Percentiles rank a stretch among this genome's conserved stretches.
Evolutionary conservation across 2,329 filamentous ascomycete species (phyloP).

Genomic region (Scytalidium sp.): DNA sequence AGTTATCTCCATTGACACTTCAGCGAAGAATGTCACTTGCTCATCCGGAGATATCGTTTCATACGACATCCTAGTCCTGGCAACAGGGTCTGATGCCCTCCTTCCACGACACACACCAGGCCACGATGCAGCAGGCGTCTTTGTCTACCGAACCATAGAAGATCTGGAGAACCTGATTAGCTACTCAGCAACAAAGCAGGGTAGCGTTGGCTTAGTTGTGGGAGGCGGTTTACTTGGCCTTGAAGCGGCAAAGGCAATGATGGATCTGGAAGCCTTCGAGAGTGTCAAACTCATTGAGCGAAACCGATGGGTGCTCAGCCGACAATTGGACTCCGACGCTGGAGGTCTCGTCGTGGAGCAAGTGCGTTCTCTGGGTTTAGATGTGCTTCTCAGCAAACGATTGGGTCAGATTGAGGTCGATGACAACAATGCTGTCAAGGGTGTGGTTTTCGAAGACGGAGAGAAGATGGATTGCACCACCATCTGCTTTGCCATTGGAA

Average conservation of each 20-base stretch:
- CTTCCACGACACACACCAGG: conserved; percentile 68
- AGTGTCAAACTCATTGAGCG: conserved; percentile 78
- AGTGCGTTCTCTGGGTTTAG: conserved; percentile 73
- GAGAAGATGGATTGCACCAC: conserved; percentile 74
- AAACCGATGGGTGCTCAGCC: conserved; percentile 77
- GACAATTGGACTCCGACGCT: conserved; percentile 80
- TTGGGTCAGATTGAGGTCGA: conserved; percentile 71
- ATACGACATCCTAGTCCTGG: conserved; percentile 80
- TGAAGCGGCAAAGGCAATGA: conserved; percentile 89
- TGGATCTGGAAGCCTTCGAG: conserved; percentile 73
- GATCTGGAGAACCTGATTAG: conserved; percentile 75
- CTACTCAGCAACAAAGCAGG: conserved; percentile 65
- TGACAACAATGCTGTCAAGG: conserved; percentile 64
- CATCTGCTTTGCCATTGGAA: conserved; percentile 87
- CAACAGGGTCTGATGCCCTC: conserved; percentile 82
- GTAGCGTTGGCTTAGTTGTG: conserved; percentile 70
- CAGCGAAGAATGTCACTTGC: conserved; percentile 65
- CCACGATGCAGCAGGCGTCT: conserved; percentile 77
- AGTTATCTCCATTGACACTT: conserved; percentile 64
- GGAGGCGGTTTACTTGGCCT: conserved; percentile 83
- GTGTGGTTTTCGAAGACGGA: conserved; percentile 78
- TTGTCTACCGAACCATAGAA: conserved; percentile 84
- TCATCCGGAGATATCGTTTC: conserved; percentile 65
- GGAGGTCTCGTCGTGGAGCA: conserved; percentile 80
- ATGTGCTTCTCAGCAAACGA: conserved; percentile 74